A percentile compares a stretch with the other conserved stretches of the same genome.
These are phyloP conservation scores for Penicillium corylophilum DNA, from an alignment of 2,329 filamentous ascomycete genomes.

Conservation along the genomic window DNA sequence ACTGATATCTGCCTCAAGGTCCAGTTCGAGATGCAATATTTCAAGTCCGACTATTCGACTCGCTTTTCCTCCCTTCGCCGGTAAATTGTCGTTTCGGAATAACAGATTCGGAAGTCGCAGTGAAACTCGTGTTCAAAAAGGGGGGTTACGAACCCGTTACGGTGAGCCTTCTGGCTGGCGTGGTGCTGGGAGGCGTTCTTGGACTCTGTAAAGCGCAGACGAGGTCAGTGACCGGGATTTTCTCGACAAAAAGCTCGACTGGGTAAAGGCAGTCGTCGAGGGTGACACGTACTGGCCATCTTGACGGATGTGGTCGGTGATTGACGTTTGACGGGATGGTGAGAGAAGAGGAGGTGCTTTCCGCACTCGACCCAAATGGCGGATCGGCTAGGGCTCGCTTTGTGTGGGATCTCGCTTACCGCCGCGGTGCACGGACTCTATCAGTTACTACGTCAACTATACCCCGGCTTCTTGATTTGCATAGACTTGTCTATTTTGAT, in stretches of 20 bases:
- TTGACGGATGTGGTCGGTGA: conserved; percentile 45
- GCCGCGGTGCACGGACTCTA: conserved; percentile 25
- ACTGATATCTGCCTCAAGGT: conserved; percentile 1
- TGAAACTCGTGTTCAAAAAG: conserved; percentile 10
- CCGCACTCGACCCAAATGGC: conserved; percentile 31
- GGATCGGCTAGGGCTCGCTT: conserved; percentile 39
- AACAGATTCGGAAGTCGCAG: background rate
- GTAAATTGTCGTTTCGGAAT: background rate
- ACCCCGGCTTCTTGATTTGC: background rate
- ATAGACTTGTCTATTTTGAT: background rate
- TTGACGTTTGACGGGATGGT: conserved; percentile 41
- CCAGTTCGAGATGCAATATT: conserved; percentile 4
- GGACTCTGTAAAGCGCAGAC: conserved; percentile 66
- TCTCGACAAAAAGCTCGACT: background rate
- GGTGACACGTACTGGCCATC: conserved; percentile 46
- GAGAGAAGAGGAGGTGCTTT: conserved; percentile 26
- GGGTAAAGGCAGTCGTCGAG: conserved; percentile 2
- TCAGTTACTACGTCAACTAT: background rate
- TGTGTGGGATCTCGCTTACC: conserved; percentile 46
- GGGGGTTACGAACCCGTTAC: conserved; percentile 78
- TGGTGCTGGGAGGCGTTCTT: conserved; percentile 99
- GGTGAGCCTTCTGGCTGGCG: conserved; percentile 97
- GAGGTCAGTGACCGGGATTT: conserved; percentile 27
- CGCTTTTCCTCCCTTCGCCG: background rate
- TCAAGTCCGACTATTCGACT: conserved; percentile 8